These are phyloP conservation scores for Microbotryomycetes sp. DNA, from an alignment of 1,284 basidiomycete genomes.

Conservation along the genomic window DNA sequence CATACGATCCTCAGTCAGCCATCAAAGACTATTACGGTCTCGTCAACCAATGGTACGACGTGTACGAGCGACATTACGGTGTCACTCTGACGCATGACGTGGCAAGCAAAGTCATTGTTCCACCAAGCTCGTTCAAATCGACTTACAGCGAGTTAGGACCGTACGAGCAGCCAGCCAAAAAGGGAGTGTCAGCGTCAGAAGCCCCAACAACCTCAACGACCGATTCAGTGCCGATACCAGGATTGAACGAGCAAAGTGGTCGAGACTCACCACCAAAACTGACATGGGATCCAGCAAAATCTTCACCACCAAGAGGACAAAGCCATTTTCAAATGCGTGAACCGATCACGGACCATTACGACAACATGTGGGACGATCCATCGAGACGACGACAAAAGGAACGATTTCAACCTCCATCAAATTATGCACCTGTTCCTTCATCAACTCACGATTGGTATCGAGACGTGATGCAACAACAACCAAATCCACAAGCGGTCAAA, in stretches of 20 bases:
- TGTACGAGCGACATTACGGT: slow-evolving; percentile 82
- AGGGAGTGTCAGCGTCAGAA: not conserved
- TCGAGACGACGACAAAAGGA: slow-evolving; percentile 35
- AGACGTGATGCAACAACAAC: slow-evolving; percentile 47
- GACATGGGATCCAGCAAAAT: slow-evolving; percentile 47
- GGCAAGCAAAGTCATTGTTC: slow-evolving; percentile 20
- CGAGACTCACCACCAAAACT: slow-evolving; percentile 37
- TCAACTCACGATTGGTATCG: slow-evolving; percentile 47
- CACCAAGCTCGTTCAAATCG: slow-evolving; percentile 34
- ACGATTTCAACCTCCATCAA: slow-evolving; percentile 56
- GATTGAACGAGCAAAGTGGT: not conserved
- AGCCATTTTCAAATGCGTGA: slow-evolving; percentile 46
- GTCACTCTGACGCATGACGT: slow-evolving; percentile 42
- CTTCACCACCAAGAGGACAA: slow-evolving; percentile 45
- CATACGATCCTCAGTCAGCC: slow-evolving; percentile 34
- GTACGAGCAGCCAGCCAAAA: slow-evolving; percentile 39
- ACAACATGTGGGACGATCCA: slow-evolving; percentile 50
- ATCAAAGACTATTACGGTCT: slow-evolving; percentile 64
- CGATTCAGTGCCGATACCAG: not conserved
- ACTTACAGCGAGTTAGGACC: slow-evolving; percentile 64
- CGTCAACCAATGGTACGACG: slow-evolving; percentile 80
- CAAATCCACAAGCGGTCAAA: slow-evolving; percentile 66
- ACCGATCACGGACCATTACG: slow-evolving; percentile 45
- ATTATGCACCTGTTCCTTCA: slow-evolving; percentile 40
- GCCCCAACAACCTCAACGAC: not conserved